Base-by-base conservation (phyloP, 495 filamentous ascomycete genomes). In the Penicillium waksmanii region DNA sequence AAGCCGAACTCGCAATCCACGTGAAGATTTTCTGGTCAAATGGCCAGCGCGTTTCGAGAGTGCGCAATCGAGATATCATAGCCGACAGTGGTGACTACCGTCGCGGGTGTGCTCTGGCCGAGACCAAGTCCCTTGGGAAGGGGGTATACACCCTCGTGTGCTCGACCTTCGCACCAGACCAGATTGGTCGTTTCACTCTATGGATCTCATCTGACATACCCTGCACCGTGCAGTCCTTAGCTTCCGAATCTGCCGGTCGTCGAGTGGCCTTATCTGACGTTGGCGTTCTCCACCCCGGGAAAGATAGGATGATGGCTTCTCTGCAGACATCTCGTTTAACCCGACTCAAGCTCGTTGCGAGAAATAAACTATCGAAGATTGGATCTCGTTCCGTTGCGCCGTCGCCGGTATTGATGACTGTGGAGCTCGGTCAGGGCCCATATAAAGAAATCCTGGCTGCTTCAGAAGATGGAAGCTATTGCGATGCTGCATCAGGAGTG, bases 111-210 rank as follows among this genome's bases (percentile, higher is more conserved):
- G 91, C 89, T 6, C 72, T 91, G 36, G 87, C 87, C 4, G 84
- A 89, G 54, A 70, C 84, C 12, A 68, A 72, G 13, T 68, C 67
- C 7, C 71, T 94, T 8, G 81, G 83, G 25, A 71, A 79, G 3
- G 94, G 94, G 3, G 81, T 78, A 0, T 98, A 98, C 73, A 97
- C 92, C 1, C 81, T 96, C 48, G 87, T 98, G 11, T 89, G 86
- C 63, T 93, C 89, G 8, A 96, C 95, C 1, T 97, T 96, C 68
- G 91, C 96, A 46, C 82, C 87, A 0, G 85, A 85, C 31, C 89
- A 93, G 66, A 73, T 84, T 3, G 92, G 85, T 2, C 79, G 78
- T n/a, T 98, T 96, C 73, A 85, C 79, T 3, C 78, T 98, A 25
- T 85, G 84, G 62, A 80, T 96, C 35, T 84, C 83, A 10, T 85